Evolutionary conservation across 2,329 filamentous ascomycete genomes (phyloP), one percentile per base, ranked within the genome.

Genomic region (Clonostachys rhizophaga): DNA sequence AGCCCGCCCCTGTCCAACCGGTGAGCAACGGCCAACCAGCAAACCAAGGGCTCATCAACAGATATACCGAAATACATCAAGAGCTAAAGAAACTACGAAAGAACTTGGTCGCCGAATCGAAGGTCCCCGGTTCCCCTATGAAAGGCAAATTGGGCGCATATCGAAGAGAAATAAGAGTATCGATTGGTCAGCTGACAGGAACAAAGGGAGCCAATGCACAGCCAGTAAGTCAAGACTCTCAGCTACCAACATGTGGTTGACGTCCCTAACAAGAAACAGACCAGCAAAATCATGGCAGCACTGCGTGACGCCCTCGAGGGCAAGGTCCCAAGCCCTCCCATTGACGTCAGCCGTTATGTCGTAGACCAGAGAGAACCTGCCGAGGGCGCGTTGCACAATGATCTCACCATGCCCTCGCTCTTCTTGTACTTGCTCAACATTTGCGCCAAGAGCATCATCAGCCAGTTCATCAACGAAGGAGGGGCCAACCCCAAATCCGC

Each of bases 361-460:
- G 68, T 65, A 7, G 65, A 70, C 13, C 18, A 47, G 41, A 66
- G 75, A 44, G 61, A 70, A 30, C 71, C 74, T 2, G 60, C 66
- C n/a, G 70, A 78, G 47, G 78, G 74, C 12, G 73, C 74, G 4
- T 57, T 68, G 4, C 65, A 76, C 47, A 78, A 84, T 47, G 78
- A 74, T 2, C 62, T 68, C 18, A 69, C 76, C 17, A 66, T 87
- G 18, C 84, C 87, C 0, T 76, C 79, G 2, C 66, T 88, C 6
- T 79, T 89, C 52, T 69, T 95, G 24, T 95, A 91, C 61, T 75
- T 89, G 3, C 73, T 95, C 48, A 91, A 88, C 56, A 82, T 87
- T 44, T 84, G 91, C 52, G 74, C 85, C 54, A 95, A 95, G 64
- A 74, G 74, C 40, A 74, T 91, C 48, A 75, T 94, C 50, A 78